Conservation (phyloP, 345 rosid species). For the Lepidium aucheri region DNA sequence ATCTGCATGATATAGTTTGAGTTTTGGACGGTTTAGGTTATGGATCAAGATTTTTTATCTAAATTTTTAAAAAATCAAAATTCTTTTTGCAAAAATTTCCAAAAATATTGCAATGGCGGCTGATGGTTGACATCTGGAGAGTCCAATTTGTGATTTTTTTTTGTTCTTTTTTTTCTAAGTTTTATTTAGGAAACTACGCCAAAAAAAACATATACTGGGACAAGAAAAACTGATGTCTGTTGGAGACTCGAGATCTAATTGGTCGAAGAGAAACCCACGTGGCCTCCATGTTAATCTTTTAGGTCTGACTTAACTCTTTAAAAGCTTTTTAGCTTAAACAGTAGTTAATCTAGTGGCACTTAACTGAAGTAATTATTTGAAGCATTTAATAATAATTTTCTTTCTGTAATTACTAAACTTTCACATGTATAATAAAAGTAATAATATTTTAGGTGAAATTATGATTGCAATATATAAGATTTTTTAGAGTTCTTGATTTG, state of each 20-base stretch:
- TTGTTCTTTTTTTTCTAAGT: not conserved
- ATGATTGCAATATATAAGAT: too few relatives aligned
- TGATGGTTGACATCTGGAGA: slow-evolving; percentile 1
- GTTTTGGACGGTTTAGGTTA: too few relatives aligned
- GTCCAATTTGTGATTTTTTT: not conserved
- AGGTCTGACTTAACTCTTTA: not conserved
- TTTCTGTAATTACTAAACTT: not conserved
- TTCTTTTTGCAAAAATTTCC: too few relatives aligned
- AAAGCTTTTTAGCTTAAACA: not conserved
- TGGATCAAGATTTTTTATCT: too few relatives aligned
- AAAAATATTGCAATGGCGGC: not conserved
- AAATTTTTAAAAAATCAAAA: too few relatives aligned
- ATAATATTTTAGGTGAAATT: not conserved
- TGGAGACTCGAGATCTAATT: slow-evolving; percentile 13
- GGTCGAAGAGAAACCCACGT: slow-evolving; percentile 18
- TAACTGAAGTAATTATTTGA: not conserved
- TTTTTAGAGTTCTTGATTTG: too few relatives aligned
- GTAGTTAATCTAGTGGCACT: not conserved
- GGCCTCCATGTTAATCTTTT: slow-evolving; percentile 7
- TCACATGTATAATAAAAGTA: not conserved
- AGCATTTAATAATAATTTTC: not conserved
- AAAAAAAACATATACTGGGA: not conserved
- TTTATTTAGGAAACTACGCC: not conserved
- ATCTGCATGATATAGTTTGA: too few relatives aligned
- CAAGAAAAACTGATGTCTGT: not conserved